phyloP scores from a whole-genome alignment of 139 green algal genomes.

The Chlorella sorokiniana region DNA sequence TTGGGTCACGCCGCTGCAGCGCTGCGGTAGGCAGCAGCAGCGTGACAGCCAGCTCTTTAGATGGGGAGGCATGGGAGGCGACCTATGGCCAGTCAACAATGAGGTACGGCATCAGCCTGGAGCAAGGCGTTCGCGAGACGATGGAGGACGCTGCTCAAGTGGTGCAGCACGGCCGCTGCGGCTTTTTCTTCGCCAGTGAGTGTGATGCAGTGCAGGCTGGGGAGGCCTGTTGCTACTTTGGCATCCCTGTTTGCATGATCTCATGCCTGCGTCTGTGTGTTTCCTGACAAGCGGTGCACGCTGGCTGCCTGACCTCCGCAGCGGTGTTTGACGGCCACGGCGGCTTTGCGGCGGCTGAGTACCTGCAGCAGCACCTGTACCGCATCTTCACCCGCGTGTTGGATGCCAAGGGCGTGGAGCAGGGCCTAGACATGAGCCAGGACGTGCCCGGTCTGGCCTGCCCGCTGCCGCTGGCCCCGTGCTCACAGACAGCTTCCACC shows the following conservation, averaged over 20 bases:
- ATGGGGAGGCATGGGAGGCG: conserved; percentile 18
- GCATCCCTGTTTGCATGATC: too few relatives aligned
- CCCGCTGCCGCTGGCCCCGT: conserved; percentile 38
- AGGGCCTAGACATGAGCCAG: conserved; percentile 6
- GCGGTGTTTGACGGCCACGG: conserved; percentile 78
- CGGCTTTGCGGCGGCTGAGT: conserved; percentile 61
- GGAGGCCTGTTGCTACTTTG: background rate
- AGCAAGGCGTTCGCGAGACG: conserved; percentile 62
- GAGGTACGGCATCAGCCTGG: conserved; percentile 15
- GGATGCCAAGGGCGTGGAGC: conserved; percentile 24
- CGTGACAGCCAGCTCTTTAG: conserved; percentile 7
- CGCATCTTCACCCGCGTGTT: conserved; percentile 41
- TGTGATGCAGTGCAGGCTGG: background rate
- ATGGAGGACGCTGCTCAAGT: conserved; percentile 72
- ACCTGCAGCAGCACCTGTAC: conserved; percentile 68
- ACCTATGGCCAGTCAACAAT: background rate
- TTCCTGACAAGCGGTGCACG: too few relatives aligned
- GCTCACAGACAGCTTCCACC: conserved; percentile 47
- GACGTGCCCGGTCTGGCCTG: conserved; percentile 42
- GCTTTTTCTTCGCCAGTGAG: conserved; percentile 60
- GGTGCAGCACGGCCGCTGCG: conserved; percentile 42
- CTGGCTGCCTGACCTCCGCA: conserved; percentile 20
- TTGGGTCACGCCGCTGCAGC: background rate
- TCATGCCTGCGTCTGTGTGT: background rate
- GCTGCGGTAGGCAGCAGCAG: conserved; percentile 2